Evolutionary conservation across 2,329 filamentous ascomycete genomes (phyloP).

Genomic region (Lomentospora prolificans): DNA sequence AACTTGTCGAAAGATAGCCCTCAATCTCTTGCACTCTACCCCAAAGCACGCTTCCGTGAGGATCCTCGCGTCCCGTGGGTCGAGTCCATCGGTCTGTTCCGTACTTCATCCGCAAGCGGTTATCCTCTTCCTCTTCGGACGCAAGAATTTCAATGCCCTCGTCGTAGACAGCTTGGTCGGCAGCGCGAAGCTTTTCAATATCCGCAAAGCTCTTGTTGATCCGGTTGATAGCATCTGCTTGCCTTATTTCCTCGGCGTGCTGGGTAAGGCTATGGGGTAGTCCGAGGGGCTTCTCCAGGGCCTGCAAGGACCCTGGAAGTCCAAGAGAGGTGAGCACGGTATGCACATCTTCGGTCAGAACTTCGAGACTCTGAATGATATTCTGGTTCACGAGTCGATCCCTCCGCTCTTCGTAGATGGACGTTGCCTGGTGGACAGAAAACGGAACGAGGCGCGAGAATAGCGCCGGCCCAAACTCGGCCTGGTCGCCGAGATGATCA

Average conservation of each 20-base stretch:
- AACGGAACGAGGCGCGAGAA: slow-evolving; percentile 92
- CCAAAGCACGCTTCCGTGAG: slow-evolving; percentile 59
- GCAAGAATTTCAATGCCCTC: slow-evolving; percentile 72
- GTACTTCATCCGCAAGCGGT: slow-evolving; percentile 62
- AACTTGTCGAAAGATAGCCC: slow-evolving; percentile 65
- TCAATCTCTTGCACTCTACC: slow-evolving; percentile 68
- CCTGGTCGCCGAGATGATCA: slow-evolving; percentile 68
- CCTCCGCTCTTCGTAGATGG: slow-evolving; percentile 85
- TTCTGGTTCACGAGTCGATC: slow-evolving; percentile 85
- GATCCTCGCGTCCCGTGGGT: slow-evolving; percentile 57
- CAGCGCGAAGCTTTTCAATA: slow-evolving; percentile 78
- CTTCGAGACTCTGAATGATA: slow-evolving; percentile 76
- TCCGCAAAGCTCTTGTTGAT: slow-evolving; percentile 75
- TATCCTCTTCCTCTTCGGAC: slow-evolving; percentile 76
- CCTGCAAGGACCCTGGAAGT: slow-evolving; percentile 84
- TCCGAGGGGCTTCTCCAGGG: slow-evolving; percentile 87
- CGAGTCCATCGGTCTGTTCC: slow-evolving; percentile 82
- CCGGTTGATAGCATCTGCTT: slow-evolving; percentile 74
- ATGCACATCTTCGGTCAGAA: slow-evolving; percentile 69
- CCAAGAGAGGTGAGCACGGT: slow-evolving; percentile 73
- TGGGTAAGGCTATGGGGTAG: slow-evolving; percentile 76
- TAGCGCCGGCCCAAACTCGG: slow-evolving; percentile 72
- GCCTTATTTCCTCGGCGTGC: slow-evolving; percentile 87
- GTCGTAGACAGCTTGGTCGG: slow-evolving; percentile 67
- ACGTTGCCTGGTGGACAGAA: slow-evolving; percentile 87